phyloP scores from a whole-genome alignment of 129 eudicot genomes.

The Logfia minima region DNA sequence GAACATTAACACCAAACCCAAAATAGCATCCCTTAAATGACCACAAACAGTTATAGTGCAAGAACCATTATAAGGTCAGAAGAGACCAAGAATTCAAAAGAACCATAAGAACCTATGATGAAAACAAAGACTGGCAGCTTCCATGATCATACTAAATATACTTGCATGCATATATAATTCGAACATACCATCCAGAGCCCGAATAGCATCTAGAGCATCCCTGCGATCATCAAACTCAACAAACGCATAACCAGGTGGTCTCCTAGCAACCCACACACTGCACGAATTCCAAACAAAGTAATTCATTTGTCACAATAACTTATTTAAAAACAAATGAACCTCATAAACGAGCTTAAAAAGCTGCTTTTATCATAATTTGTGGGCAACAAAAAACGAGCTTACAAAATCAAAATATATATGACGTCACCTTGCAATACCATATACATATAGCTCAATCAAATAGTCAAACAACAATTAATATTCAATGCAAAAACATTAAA shows the following conservation, averaged over 20 bases:
- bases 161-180: too few species aligned
- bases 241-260: slow-evolving; percentile 84
- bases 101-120: background rate
- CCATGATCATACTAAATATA: background rate
- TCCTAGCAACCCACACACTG: slow-evolving; percentile 86
- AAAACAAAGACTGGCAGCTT: background rate
- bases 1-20: background rate
- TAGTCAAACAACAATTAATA: background rate
- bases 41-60: background rate
- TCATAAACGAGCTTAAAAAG: background rate
- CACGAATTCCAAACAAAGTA: slow-evolving; percentile 19
- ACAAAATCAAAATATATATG: background rate
- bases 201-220: slow-evolving; percentile 73
- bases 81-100: background rate
- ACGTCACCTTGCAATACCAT: background rate
- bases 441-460: background rate
- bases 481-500: background rate
- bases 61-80: background rate
- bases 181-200: slow-evolving; percentile 57
- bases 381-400: background rate
- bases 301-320: background rate
- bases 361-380: background rate
- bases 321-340: background rate
- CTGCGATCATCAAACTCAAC: slow-evolving; percentile 70
- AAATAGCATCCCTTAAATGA: background rate